phyloP scores from a whole-genome alignment of 768 basidiomycete genomes.

The Coprinopsis sp. region DNA sequence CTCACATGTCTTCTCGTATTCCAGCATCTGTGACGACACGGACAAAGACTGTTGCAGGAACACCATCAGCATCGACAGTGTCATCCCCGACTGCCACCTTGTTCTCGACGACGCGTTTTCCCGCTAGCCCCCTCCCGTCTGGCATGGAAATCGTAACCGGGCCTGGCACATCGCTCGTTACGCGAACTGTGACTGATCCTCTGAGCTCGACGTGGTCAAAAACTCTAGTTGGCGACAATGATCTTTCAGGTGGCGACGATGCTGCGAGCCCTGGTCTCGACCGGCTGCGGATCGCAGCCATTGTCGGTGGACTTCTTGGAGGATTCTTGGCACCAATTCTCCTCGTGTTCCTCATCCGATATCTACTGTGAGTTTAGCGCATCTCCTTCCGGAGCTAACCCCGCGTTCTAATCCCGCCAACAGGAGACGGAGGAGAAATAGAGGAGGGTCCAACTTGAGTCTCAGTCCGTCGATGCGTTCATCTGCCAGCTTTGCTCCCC shows the following conservation, averaged over 20 bases:
- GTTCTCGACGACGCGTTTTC: neutral
- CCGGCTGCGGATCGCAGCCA: neutral
- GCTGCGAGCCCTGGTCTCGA: too few species aligned
- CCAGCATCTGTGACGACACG: neutral
- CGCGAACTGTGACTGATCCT: too few species aligned
- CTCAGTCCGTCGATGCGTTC: neutral
- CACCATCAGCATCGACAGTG: neutral
- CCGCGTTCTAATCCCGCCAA: neutral
- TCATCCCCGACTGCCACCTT: neutral
- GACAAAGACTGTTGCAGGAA: neutral
- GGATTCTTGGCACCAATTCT: slow-evolving; percentile 6
- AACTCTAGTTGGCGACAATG: neutral
- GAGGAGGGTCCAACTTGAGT: neutral
- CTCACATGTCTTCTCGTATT: too few species aligned
- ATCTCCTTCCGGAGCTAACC: too few species aligned
- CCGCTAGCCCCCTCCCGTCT: too few species aligned
- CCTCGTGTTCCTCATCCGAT: slow-evolving; percentile 3
- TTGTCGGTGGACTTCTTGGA: slow-evolving; percentile 7
- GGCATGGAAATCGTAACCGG: too few species aligned
- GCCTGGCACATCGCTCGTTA: too few species aligned
- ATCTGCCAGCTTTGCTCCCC: neutral
- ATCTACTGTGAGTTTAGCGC: slow-evolving; percentile 3
- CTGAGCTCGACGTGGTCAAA: too few species aligned
- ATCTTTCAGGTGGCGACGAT: neutral
- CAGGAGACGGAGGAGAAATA: neutral